phyloP scores from a whole-genome alignment of 2,329 filamentous ascomycete genomes.

The Waltergamsia citrina region DNA sequence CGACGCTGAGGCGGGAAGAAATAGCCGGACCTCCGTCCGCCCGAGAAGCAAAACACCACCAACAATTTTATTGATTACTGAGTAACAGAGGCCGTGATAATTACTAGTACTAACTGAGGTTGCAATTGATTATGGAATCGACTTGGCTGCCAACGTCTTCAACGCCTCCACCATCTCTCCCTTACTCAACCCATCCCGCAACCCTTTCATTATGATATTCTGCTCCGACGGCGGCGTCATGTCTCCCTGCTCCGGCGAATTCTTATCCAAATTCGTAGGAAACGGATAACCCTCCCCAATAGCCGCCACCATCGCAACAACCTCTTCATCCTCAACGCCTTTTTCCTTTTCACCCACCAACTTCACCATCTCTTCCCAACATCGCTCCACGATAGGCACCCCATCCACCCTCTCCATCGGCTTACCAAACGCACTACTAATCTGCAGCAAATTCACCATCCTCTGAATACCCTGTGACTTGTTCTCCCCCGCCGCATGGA shows the following conservation, averaged over 20 bases:
- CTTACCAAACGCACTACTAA: conserved; percentile 53
- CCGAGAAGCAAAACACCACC: too few species aligned
- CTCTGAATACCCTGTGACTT: conserved; percentile 33
- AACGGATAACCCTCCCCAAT: conserved; percentile 52
- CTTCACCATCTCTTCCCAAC: conserved; percentile 28
- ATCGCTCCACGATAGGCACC: conserved; percentile 32
- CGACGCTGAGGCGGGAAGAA: too few species aligned
- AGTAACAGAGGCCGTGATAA: too few species aligned
- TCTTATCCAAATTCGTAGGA: conserved; percentile 49
- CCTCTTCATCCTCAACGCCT: conserved; percentile 28
- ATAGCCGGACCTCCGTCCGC: too few species aligned
- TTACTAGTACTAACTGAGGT: too few species aligned
- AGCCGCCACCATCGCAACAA: conserved; percentile 37
- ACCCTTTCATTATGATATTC: conserved; percentile 33
- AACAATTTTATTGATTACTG: too few species aligned
- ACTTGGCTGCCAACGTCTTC: conserved; percentile 8
- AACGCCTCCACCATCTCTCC: conserved; percentile 29
- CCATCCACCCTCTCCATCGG: conserved; percentile 53
- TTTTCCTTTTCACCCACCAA: too few species aligned
- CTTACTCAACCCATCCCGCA: conserved; percentile 29
- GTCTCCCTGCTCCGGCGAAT: conserved; percentile 42
- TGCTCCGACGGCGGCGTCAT: conserved; percentile 54
- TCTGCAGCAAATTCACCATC: conserved; percentile 52
- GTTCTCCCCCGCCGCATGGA: conserved; percentile 55
- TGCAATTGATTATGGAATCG: neutral